phyloP scores from a whole-genome alignment of 192 early-diverging fungal species.

The Rhizophagus clarus region DNA sequence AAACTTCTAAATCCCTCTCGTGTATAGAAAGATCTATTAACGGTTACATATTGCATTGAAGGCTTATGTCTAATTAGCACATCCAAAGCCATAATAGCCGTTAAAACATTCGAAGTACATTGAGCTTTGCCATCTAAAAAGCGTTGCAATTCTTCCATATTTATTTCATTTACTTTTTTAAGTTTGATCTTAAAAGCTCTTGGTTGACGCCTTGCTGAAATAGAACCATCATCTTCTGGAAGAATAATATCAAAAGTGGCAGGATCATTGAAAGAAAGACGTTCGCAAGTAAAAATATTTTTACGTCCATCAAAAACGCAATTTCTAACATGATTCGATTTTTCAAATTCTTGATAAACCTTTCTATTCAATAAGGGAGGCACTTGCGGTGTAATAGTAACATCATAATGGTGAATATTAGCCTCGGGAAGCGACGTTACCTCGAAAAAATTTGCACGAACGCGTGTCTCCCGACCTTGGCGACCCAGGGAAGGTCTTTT shows the following conservation, averaged over 20 bases:
- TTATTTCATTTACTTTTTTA: conserved; percentile 66
- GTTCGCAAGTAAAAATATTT: conserved; percentile 70
- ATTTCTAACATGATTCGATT: conserved; percentile 48
- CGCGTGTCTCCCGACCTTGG: conserved; percentile 43
- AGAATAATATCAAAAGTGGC: conserved; percentile 61
- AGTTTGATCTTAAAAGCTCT: conserved; percentile 67
- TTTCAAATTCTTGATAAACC: conserved; percentile 71
- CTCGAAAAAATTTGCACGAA: conserved; percentile 80
- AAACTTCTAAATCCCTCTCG: conserved; percentile 55
- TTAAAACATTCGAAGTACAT: conserved; percentile 19
- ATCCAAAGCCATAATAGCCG: conserved; percentile 72
- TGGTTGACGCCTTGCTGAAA: conserved; percentile 41
- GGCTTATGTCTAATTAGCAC: conserved; percentile 82
- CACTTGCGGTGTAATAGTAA: conserved; percentile 76
- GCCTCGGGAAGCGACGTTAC: conserved; percentile 62
- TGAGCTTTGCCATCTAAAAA: conserved; percentile 49
- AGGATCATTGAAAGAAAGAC: conserved; percentile 54
- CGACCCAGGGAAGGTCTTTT: conserved; percentile 48
- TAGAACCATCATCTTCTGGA: conserved; percentile 43
- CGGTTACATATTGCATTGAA: conserved; percentile 75
- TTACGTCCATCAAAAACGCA: conserved; percentile 80
- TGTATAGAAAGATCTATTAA: conserved; percentile 91
- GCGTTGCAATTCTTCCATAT: conserved; percentile 61
- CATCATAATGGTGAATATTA: conserved; percentile 88
- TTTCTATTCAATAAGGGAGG: conserved; percentile 75